Percentiles rank a stretch among this genome's conserved stretches.
These are phyloP conservation scores for Cyberlindnera xishuangbannaensis DNA, from an alignment of 805 yeast genomes.

Conservation along the genomic window DNA sequence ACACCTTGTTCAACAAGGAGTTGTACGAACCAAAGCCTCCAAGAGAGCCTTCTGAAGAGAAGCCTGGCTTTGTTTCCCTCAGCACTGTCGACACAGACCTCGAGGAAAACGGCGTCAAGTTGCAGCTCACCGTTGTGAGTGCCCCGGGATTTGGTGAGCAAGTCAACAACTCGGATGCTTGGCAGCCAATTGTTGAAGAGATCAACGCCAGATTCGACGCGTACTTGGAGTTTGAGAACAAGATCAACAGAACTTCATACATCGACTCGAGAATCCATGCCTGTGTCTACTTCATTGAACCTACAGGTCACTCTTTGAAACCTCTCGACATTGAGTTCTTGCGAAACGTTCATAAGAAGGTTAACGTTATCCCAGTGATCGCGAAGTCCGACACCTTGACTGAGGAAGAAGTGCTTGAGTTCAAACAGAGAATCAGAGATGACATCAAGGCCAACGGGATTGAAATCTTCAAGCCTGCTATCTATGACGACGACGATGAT, in stretches of 20 bases:
- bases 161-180: slow-evolving; percentile 69
- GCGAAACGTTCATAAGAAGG: slow-evolving; percentile 83
- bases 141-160: slow-evolving; percentile 94
- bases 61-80: slow-evolving; percentile 45
- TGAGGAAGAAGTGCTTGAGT: slow-evolving; percentile 71
- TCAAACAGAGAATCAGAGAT: slow-evolving; percentile 70
- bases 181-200: slow-evolving; percentile 92
- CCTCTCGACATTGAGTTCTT: slow-evolving; percentile 86
- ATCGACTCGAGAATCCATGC: slow-evolving; percentile 90
- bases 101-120: slow-evolving; percentile 90
- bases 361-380: slow-evolving; percentile 89
- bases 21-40: slow-evolving; percentile 40
- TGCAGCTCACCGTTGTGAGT: slow-evolving; percentile 77
- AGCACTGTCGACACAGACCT: slow-evolving; percentile 62
- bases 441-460: slow-evolving; percentile 75
- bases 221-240: slow-evolving; percentile 85
- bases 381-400: slow-evolving; percentile 93
- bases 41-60: slow-evolving; percentile 38
- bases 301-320: slow-evolving; percentile 90
- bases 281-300: slow-evolving; percentile 88
- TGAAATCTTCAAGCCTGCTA: slow-evolving; percentile 69
- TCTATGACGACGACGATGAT: slow-evolving; percentile 78
- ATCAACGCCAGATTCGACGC: slow-evolving; percentile 80
- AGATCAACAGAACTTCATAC: slow-evolving; percentile 63
- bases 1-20: slow-evolving; percentile 76